A percentile compares a stretch with the other conserved stretches of the same genome.
These are phyloP conservation scores for Pyrus pyrifolia DNA, from an alignment of 306 rosid species.

Conservation along the genomic window DNA sequence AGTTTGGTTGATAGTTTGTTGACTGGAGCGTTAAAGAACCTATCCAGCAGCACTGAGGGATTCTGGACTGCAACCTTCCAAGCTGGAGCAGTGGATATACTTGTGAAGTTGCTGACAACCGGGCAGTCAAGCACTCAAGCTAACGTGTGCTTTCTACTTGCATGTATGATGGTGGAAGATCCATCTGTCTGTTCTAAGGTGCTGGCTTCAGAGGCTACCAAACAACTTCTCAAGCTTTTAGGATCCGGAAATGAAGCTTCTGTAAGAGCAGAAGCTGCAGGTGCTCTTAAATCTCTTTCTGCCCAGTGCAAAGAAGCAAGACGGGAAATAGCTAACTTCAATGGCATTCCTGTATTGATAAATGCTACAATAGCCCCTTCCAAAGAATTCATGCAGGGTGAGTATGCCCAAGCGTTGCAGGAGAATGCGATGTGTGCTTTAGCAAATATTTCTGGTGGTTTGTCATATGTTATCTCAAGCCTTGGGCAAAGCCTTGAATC, in stretches of 20 bases:
- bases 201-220: constrained; percentile 71
- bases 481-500: constrained; percentile 99
- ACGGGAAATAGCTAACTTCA: constrained; percentile 76
- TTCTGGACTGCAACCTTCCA: constrained; percentile 85
- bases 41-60: constrained; percentile 85
- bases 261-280: constrained; percentile 98
- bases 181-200: constrained; percentile 78
- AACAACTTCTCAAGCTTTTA: constrained; percentile 81
- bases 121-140: constrained; percentile 81
- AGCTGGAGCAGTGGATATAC: constrained; percentile 85
- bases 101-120: constrained; percentile 68
- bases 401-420: constrained; percentile 93
- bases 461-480: constrained; percentile 89
- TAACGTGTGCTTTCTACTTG: constrained; percentile 89
- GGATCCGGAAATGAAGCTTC: constrained; percentile 89
- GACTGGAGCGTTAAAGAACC: constrained; percentile 91
- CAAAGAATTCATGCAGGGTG: constrained; percentile 98
- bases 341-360: constrained; percentile 91
- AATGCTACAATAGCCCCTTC: constrained; percentile 99
- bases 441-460: constrained; percentile 97
- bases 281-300: constrained; percentile 92
- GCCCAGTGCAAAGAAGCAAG: constrained; percentile 93
- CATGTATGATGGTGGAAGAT: constrained; percentile 90
- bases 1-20: constrained; percentile 74
- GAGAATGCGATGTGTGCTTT: constrained; percentile 99